Percentiles rank a stretch among this genome's conserved stretches.
phyloP scores from a whole-genome alignment of 208 protist species.

The Balamuthia mandrillaris region DNA sequence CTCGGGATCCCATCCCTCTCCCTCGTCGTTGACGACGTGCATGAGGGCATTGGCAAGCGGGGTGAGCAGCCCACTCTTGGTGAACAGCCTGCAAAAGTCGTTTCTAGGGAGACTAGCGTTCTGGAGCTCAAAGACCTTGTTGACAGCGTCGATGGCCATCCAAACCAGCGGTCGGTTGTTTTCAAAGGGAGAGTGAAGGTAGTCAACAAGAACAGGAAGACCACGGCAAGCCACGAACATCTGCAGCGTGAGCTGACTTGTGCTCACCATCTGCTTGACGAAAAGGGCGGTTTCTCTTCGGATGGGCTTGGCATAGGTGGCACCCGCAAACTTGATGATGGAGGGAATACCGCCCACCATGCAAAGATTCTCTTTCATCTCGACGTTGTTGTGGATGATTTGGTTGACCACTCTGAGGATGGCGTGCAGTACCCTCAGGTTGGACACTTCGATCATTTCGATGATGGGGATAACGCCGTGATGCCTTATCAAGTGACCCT shows the following conservation, averaged over 20 bases:
- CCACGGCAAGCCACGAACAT: slow-evolving; percentile 78
- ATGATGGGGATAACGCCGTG: slow-evolving; percentile 73
- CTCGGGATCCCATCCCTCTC: not conserved
- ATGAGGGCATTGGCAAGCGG: slow-evolving; percentile 23
- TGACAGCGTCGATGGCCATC: slow-evolving; percentile 10
- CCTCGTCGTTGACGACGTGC: not conserved
- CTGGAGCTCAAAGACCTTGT: slow-evolving; percentile 53
- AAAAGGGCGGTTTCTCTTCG: slow-evolving; percentile 62
- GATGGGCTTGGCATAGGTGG: slow-evolving; percentile 39
- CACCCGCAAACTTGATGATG: slow-evolving; percentile 62
- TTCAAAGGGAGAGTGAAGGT: not conserved
- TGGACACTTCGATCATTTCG: slow-evolving; percentile 63
- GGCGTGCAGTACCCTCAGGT: slow-evolving; percentile 33
- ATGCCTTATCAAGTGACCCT: slow-evolving; percentile 55
- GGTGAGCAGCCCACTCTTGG: slow-evolving; percentile 37
- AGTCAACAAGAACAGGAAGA: slow-evolving; percentile 62
- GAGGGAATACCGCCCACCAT: slow-evolving; percentile 71
- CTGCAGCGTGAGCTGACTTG: slow-evolving; percentile 59
- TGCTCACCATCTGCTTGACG: slow-evolving; percentile 59
- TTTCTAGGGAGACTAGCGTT: slow-evolving; percentile 48
- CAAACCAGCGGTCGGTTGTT: not conserved
- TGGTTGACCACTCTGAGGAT: slow-evolving; percentile 64
- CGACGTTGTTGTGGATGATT: slow-evolving; percentile 53
- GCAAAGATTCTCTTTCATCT: slow-evolving; percentile 72
- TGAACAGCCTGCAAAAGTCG: slow-evolving; percentile 63